Evolutionary conservation across 441 rosid species (phyloP).

Genomic region (Brassica hybrid): DNA sequence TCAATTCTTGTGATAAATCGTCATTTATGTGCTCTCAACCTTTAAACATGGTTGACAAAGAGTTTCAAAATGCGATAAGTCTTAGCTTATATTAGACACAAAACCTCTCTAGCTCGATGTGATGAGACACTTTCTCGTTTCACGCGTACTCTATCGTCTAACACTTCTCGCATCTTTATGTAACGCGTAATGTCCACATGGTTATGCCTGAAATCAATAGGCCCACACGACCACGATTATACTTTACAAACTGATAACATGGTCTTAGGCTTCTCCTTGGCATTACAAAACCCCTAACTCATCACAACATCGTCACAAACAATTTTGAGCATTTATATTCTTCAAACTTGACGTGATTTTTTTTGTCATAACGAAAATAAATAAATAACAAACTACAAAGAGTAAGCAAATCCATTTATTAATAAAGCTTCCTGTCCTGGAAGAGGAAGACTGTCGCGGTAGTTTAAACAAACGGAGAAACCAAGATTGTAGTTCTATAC

Average conservation of each 20-base stretch:
- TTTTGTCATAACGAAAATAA: neutral
- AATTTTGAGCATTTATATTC: neutral
- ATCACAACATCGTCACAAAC: neutral
- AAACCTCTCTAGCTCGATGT: neutral
- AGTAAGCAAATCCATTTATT: neutral
- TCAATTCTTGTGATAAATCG: neutral
- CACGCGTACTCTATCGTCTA: neutral
- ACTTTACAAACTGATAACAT: neutral
- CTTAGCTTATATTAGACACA: neutral
- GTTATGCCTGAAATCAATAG: neutral
- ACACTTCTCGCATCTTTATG: neutral
- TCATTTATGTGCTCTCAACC: neutral
- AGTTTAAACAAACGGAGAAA: too few relatives aligned
- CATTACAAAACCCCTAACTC: neutral
- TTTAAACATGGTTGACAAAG: neutral
- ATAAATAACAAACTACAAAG: neutral
- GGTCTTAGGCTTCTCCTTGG: neutral
- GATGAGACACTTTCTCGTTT: neutral
- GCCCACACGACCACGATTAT: neutral
- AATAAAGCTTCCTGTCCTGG: constrained; percentile 65
- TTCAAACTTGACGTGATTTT: neutral
- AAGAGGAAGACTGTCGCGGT: neutral
- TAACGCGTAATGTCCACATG: neutral
- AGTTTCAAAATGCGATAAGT: neutral
- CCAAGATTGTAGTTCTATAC: too few relatives aligned